A percentile compares a stretch with the other conserved stretches of the same genome.
These are phyloP conservation scores for Exophiala dermatitidis DNA, from an alignment of 2,329 filamentous ascomycete species.

Conservation along the genomic window DNA sequence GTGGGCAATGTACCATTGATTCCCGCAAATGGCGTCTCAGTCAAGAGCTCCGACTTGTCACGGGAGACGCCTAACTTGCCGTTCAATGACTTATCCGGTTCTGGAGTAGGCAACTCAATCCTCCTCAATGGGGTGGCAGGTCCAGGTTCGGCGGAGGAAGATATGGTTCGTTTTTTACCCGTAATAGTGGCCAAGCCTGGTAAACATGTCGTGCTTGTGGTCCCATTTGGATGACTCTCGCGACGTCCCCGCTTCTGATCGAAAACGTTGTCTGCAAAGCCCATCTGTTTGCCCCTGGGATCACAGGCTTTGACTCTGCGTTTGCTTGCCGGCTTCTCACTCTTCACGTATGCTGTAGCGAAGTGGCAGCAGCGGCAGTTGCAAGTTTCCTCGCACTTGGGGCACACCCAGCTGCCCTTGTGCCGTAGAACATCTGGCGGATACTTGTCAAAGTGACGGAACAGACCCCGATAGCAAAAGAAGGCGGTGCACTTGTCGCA, in stretches of 20 bases:
- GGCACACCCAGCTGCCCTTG: conserved; percentile 30
- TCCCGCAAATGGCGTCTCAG: conserved; percentile 12
- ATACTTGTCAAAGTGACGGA: conserved; percentile 34
- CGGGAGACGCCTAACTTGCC: conserved; percentile 14
- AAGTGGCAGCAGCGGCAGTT: conserved; percentile 36
- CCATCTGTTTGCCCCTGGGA: conserved; percentile 31
- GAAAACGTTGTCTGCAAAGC: conserved; percentile 36
- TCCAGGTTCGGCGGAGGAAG: conserved; percentile 17
- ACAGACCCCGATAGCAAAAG: conserved; percentile 34
- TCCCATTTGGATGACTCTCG: conserved; percentile 10
- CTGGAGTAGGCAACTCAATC: conserved; percentile 25
- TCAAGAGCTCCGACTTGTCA: conserved; percentile 21
- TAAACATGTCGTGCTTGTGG: conserved; percentile 1
- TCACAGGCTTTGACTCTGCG: conserved; percentile 32
- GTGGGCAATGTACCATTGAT: conserved; percentile 14
- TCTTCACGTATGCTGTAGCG: conserved; percentile 30
- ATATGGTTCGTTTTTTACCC: conserved; percentile 24
- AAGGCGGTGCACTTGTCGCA: conserved; percentile 33
- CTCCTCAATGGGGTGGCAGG: conserved; percentile 22
- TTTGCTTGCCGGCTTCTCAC: conserved; percentile 32
- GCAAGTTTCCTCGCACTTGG: conserved; percentile 32
- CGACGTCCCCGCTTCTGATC: conserved; percentile 31
- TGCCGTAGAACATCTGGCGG: conserved; percentile 30
- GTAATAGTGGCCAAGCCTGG: conserved; percentile 15
- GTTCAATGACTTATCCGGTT: conserved; percentile 22